Conservation (phyloP, 306 rosid species). For the Boehmeria nivea region DNA sequence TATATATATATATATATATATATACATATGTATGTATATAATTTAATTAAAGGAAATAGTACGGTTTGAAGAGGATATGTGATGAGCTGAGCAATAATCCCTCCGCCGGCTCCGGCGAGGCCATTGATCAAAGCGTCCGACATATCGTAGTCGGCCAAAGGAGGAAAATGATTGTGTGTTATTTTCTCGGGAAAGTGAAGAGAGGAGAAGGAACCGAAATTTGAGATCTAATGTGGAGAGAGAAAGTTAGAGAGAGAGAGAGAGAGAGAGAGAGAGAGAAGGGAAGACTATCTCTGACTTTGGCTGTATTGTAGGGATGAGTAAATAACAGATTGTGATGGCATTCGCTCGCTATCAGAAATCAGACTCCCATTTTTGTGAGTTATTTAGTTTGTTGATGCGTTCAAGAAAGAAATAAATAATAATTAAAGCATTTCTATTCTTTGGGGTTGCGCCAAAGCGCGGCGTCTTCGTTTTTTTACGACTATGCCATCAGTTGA, state of each 20-base stretch:
- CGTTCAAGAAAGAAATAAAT: slow-evolving; percentile 44
- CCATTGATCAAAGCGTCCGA: slow-evolving; percentile 98
- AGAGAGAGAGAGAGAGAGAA: background rate
- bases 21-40: no score
- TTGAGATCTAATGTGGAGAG: background rate
- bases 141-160: slow-evolving; percentile 39
- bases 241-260: background rate
- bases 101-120: slow-evolving; percentile 94
- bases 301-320: slow-evolving; percentile 16
- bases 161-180: background rate
- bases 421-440: no score
- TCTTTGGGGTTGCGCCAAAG: slow-evolving; percentile 13
- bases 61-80: slow-evolving; percentile 97
- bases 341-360: slow-evolving; percentile 10
- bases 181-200: slow-evolving; percentile 5
- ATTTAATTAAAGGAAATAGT: background rate
- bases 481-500: slow-evolving; percentile 23
- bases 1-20: no score
- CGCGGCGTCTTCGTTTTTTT: background rate
- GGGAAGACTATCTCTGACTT: slow-evolving; percentile 14
- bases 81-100: slow-evolving; percentile 96
- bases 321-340: slow-evolving; percentile 5
- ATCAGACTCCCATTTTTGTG: no score
- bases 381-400: slow-evolving; percentile 17
- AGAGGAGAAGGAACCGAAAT: background rate